Percentiles rank a stretch among this genome's conserved stretches.
Evolutionary conservation across 345 rosid species (phyloP).

Genomic region (Sonneratia alba): DNA sequence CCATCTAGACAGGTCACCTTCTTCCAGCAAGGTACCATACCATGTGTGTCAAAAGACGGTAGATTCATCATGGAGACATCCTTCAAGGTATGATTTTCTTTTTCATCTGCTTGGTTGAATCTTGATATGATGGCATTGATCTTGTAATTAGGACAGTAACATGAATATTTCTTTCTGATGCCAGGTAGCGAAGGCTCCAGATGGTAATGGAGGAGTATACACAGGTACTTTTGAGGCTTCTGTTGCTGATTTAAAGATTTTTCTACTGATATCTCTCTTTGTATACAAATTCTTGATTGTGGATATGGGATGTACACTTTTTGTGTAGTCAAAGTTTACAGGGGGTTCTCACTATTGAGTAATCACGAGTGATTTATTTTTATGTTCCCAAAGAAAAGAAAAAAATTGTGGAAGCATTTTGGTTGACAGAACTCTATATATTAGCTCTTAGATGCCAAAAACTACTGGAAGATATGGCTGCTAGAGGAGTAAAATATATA

Average conservation of each 20-base stretch:
- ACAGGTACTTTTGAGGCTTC: constrained; percentile 34
- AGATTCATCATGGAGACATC: constrained; percentile 91
- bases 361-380: no score
- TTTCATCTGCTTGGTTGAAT: neutral
- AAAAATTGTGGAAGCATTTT: neutral
- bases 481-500: constrained; percentile 71
- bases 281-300: neutral
- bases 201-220: constrained; percentile 96
- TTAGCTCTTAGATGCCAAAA: constrained; percentile 70
- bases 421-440: constrained; percentile 7
- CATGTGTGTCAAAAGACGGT: constrained; percentile 81
- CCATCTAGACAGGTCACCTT: constrained; percentile 51
- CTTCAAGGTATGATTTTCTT: constrained; percentile 38
- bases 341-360: no score
- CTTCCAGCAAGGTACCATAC: constrained; percentile 96
- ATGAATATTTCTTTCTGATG: neutral
- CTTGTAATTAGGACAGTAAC: neutral
- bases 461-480: constrained; percentile 80
- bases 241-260: neutral
- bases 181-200: constrained; percentile 95
- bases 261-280: neutral
- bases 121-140: neutral
- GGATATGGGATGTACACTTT: neutral
- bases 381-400: no score
- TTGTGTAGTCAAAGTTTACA: no score